These are phyloP conservation scores for Ophiocordyceps australis DNA, from an alignment of 2,329 filamentous ascomycete genomes.

Conservation along the genomic window DNA sequence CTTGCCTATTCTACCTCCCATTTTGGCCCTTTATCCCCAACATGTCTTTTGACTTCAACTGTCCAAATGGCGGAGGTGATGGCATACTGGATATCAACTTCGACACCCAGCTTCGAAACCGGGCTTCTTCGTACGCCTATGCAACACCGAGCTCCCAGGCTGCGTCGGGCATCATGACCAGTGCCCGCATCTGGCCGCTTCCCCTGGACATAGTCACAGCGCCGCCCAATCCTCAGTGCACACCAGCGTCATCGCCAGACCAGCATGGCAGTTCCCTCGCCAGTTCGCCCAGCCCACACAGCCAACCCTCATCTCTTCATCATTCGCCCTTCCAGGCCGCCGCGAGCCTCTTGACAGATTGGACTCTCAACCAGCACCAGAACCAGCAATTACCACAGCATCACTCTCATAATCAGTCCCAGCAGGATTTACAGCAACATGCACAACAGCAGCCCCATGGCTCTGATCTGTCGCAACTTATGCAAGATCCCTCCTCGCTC, in stretches of 20 bases:
- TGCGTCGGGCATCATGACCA: slow-evolving; percentile 15
- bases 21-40: slow-evolving; percentile 16
- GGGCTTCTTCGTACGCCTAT: slow-evolving; percentile 20
- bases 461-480: slow-evolving; percentile 31
- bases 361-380: slow-evolving; percentile 33
- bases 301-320: slow-evolving; percentile 28
- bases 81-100: slow-evolving; percentile 42
- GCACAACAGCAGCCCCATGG: slow-evolving; percentile 15
- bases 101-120: slow-evolving; percentile 38
- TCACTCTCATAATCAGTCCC: slow-evolving; percentile 9
- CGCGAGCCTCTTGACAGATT: slow-evolving; percentile 37
- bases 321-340: slow-evolving; percentile 35
- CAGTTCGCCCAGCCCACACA: slow-evolving; percentile 30
- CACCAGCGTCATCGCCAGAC: slow-evolving; percentile 30
- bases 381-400: slow-evolving; percentile 24
- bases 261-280: slow-evolving; percentile 28
- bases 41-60: slow-evolving; percentile 41
- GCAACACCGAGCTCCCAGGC: slow-evolving; percentile 12
- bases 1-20: slow-evolving; percentile 10
- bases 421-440: slow-evolving; percentile 9
- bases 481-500: slow-evolving; percentile 37
- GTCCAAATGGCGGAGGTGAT: slow-evolving; percentile 34
- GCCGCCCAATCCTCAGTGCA: slow-evolving; percentile 19
- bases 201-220: slow-evolving; percentile 31
- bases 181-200: slow-evolving; percentile 26